Conservation (phyloP, 345 rosid species). For the Lepidium aucheri region DNA sequence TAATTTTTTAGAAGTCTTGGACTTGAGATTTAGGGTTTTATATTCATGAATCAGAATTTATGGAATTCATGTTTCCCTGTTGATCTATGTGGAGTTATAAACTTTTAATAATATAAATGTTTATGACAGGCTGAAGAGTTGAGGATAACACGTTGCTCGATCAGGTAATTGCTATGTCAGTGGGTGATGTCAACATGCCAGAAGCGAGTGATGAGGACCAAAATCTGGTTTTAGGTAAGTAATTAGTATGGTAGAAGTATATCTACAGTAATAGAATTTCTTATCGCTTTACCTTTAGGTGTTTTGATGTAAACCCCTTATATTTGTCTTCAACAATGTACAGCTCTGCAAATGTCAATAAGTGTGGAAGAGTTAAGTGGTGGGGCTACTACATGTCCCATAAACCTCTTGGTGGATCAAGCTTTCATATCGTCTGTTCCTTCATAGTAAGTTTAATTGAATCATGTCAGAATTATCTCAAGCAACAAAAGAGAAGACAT, state of each 20-base stretch:
- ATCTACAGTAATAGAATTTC: background rate
- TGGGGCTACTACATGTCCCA: constrained; percentile 20
- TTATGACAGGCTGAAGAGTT: constrained; percentile 42
- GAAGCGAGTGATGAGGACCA: constrained; percentile 48
- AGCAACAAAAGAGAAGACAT: background rate
- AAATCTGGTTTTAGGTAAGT: constrained; percentile 61
- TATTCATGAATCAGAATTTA: too few relatives aligned
- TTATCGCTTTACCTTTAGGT: background rate
- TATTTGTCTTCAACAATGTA: background rate
- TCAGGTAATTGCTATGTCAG: constrained; percentile 61
- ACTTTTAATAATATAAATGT: background rate
- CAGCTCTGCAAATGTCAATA: constrained; percentile 79
- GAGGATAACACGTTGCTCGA: constrained; percentile 44
- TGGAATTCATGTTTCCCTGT: too few relatives aligned
- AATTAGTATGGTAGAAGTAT: background rate
- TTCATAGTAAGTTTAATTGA: constrained; percentile 21
- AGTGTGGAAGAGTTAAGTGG: too few relatives aligned
- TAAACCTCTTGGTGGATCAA: constrained; percentile 48
- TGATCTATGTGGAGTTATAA: too few relatives aligned
- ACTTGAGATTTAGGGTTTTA: too few relatives aligned
- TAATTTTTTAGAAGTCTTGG: too few relatives aligned
- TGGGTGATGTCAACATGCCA: constrained; percentile 55
- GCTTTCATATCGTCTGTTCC: constrained; percentile 35
- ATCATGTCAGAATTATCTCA: background rate
- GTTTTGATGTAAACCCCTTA: background rate